Evolutionary conservation across 129 eudicot genomes (phyloP), one percentile per base, ranked within the genome.

Genomic region (Ambrosia artemisiifolia): DNA sequence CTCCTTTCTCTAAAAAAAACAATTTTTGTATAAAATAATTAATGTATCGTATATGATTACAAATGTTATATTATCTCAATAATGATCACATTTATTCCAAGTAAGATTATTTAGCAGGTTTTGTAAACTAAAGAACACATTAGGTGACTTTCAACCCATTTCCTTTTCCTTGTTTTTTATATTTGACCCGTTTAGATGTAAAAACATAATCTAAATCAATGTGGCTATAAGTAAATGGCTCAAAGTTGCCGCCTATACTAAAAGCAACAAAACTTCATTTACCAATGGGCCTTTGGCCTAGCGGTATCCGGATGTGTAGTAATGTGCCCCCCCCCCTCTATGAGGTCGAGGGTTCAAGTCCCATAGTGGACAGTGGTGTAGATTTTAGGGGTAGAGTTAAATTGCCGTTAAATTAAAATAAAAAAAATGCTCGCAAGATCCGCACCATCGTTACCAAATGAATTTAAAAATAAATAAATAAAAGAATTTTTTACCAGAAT

Each of bases 401-500:
- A 24, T 24, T 24, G 28, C 28, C 28, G 28, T 24, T 24, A 24
- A 24, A n/a, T n/a, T n/a, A n/a, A n/a, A n/a, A n/a, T n/a, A n/a
- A n/a, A n/a, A n/a, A n/a, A n/a, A n/a, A n/a, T n/a, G n/a, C 35
- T 56, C 19, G 40, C 49, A 62, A 72, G 46, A 46, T 48, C 46
- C 32, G 50, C 30, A 46, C 18, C 34, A n/a, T n/a, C n/a, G n/a
- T n/a, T n/a, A n/a, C n/a, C n/a, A n/a, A n/a, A n/a, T n/a, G n/a
- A n/a, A n/a, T n/a, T n/a, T n/a, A n/a, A 43, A 7, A 11, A 55
- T 42, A 7, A 10, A 49, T 35, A 5, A 71, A 34, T 38, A 55
- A 36, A 50, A 17, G 24, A 18, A 32, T 44, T 19, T 54, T 50
- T 47, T 93, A 93, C 98, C 98, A 93, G 75, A 78, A 93, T 90